A percentile compares a stretch with the other conserved stretches of the same genome.
phyloP scores from a whole-genome alignment of 2,329 filamentous ascomycete genomes.

The Phoma sp. region DNA sequence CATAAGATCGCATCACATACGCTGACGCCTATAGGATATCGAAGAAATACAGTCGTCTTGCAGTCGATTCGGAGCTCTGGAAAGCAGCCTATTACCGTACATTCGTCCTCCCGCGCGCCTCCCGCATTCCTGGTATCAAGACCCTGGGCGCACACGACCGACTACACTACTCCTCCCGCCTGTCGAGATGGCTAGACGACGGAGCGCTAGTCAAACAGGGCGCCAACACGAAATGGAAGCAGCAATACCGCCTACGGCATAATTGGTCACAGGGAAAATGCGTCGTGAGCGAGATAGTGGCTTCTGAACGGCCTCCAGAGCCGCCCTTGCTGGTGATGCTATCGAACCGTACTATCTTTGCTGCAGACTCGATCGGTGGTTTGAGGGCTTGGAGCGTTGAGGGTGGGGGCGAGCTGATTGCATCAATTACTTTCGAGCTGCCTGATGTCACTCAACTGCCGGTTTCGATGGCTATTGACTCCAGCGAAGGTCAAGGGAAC shows the following conservation, averaged over 20 bases:
- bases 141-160: slow-evolving; percentile 47
- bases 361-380: slow-evolving; percentile 71
- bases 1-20: neutral
- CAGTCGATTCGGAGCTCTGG: slow-evolving; percentile 88
- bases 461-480: slow-evolving; percentile 69
- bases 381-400: slow-evolving; percentile 80
- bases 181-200: slow-evolving; percentile 68
- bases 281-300: slow-evolving; percentile 76
- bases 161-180: slow-evolving; percentile 59
- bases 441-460: slow-evolving; percentile 50
- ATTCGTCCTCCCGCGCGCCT: slow-evolving; percentile 82
- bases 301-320: slow-evolving; percentile 59
- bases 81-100: slow-evolving; percentile 84
- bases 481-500: slow-evolving; percentile 35
- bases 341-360: slow-evolving; percentile 76
- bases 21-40: slow-evolving; percentile 65
- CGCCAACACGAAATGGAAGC: slow-evolving; percentile 76
- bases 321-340: slow-evolving; percentile 76
- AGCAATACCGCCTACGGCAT: slow-evolving; percentile 83
- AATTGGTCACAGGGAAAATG: slow-evolving; percentile 90
- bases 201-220: slow-evolving; percentile 60
- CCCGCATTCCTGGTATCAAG: slow-evolving; percentile 73
- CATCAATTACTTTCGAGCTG: slow-evolving; percentile 47
- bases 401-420: slow-evolving; percentile 63
- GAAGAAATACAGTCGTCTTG: slow-evolving; percentile 72